These are phyloP conservation scores for Xylaria arbuscula DNA, from an alignment of 2,329 filamentous ascomycete genomes.

Conservation along the genomic window DNA sequence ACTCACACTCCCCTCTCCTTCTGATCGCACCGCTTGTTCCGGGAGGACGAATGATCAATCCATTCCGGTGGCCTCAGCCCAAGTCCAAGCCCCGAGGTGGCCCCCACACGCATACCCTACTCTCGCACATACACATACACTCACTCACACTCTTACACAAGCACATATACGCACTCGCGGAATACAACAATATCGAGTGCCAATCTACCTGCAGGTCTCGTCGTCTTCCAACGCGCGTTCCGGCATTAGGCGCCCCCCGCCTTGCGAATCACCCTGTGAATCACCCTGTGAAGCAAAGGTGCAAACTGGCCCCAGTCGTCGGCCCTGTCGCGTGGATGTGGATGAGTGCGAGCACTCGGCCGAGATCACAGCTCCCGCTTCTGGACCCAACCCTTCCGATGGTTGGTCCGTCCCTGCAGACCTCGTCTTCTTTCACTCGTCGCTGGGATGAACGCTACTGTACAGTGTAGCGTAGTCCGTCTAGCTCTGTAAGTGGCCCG, in stretches of 20 bases:
- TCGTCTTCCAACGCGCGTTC: conserved; percentile 20
- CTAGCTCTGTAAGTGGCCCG: conserved; percentile 40
- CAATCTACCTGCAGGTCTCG: conserved; percentile 22
- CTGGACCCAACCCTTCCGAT: conserved; percentile 46
- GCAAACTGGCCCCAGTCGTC: conserved; percentile 33
- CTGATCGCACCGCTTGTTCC: conserved; percentile 15
- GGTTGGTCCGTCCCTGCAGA: conserved; percentile 46
- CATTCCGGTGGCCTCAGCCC: conserved; percentile 7
- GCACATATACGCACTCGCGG: no score
- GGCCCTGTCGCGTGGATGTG: conserved; percentile 17
- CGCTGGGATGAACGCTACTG: conserved; percentile 45
- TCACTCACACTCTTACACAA: no score
- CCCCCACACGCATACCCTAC: neutral
- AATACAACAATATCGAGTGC: neutral
- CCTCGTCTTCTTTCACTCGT: conserved; percentile 43
- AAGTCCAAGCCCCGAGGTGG: conserved; percentile 18
- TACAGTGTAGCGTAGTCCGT: conserved; percentile 5
- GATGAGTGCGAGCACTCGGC: conserved; percentile 41
- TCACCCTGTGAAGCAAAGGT: no score
- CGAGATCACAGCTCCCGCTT: conserved; percentile 47
- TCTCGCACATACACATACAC: no score
- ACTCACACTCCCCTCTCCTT: neutral
- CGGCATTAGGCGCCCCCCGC: conserved; percentile 27
- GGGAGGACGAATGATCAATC: conserved; percentile 18
- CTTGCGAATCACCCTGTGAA: neutral